phyloP scores from a whole-genome alignment of 1,284 basidiomycete species.

The Malassezia arunalokei region DNA sequence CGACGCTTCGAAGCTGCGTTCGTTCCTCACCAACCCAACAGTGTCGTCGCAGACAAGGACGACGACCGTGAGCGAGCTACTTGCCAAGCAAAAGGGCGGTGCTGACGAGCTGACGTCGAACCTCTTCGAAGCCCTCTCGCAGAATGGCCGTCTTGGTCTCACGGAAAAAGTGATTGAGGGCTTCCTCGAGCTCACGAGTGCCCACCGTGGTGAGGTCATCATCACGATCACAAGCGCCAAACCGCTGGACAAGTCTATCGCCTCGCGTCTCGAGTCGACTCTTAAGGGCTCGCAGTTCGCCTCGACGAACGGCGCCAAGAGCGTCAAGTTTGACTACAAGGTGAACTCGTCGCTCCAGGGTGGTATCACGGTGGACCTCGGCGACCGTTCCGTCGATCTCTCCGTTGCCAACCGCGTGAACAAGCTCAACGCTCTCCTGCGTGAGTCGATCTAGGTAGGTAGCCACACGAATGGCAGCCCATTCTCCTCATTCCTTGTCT shows the following conservation, averaged over 20 bases:
- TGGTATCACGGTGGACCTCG: conserved; percentile 88
- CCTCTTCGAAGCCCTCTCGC: conserved; percentile 75
- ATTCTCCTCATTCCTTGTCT: background rate
- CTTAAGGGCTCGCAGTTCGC: conserved; percentile 41
- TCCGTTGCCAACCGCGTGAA: conserved; percentile 84
- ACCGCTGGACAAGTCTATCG: conserved; percentile 38
- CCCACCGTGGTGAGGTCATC: conserved; percentile 84
- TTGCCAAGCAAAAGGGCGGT: conserved; percentile 44
- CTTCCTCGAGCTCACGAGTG: conserved; percentile 76
- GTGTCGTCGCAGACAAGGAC: conserved; percentile 66
- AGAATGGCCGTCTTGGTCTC: conserved; percentile 81
- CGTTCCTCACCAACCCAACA: conserved; percentile 76
- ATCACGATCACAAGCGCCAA: conserved; percentile 66
- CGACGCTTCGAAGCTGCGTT: conserved; percentile 53
- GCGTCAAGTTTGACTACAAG: conserved; percentile 41
- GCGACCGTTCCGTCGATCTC: conserved; percentile 92
- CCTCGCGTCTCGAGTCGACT: conserved; percentile 39
- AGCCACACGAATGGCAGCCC: too few species aligned
- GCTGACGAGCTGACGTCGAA: conserved; percentile 51
- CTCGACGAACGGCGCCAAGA: conserved; percentile 32
- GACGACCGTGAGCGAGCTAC: conserved; percentile 59
- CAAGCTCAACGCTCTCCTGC: conserved; percentile 76
- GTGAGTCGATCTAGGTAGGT: conserved; percentile 13
- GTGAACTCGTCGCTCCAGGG: conserved; percentile 43
- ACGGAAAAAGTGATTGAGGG: conserved; percentile 76